Evolutionary conservation across 192 early-diverging fungal genomes (phyloP).

Genomic region (Backusella macrospora): DNA sequence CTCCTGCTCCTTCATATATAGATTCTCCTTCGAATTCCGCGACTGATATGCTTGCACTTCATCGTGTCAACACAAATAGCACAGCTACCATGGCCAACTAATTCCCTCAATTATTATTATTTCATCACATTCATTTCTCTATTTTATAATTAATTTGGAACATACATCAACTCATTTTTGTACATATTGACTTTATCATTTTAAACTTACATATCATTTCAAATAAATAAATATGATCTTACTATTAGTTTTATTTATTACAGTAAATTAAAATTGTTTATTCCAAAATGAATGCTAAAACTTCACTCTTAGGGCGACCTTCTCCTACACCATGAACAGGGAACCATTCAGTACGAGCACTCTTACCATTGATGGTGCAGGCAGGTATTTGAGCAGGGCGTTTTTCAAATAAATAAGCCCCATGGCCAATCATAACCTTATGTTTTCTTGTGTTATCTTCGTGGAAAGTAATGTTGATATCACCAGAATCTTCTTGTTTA

Average conservation of each 20-base stretch:
- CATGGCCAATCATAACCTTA: conserved; percentile 26
- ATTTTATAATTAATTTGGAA: conserved; percentile 3
- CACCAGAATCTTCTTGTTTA: neutral
- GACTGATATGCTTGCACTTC: neutral
- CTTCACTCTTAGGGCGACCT: conserved; percentile 22
- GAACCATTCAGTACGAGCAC: neutral
- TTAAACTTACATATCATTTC: neutral
- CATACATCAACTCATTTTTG: neutral
- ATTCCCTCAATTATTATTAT: neutral
- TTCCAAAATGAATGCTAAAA: conserved; percentile 11
- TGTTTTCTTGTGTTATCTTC: neutral
- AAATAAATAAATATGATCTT: neutral
- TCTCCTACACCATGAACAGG: conserved; percentile 24
- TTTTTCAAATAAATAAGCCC: neutral
- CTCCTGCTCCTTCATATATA: conserved; percentile 22
- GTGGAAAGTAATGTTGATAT: conserved; percentile 20
- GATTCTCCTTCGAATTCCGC: neutral
- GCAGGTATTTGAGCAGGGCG: neutral
- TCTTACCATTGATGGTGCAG: neutral
- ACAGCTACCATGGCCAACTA: neutral
- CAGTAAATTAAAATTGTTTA: neutral
- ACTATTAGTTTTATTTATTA: neutral
- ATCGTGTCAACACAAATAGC: neutral
- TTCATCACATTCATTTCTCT: neutral
- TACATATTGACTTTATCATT: conserved; percentile 9